These are phyloP conservation scores for Inonotus obliquus DNA, from an alignment of 1,284 basidiomycete genomes.

Conservation along the genomic window DNA sequence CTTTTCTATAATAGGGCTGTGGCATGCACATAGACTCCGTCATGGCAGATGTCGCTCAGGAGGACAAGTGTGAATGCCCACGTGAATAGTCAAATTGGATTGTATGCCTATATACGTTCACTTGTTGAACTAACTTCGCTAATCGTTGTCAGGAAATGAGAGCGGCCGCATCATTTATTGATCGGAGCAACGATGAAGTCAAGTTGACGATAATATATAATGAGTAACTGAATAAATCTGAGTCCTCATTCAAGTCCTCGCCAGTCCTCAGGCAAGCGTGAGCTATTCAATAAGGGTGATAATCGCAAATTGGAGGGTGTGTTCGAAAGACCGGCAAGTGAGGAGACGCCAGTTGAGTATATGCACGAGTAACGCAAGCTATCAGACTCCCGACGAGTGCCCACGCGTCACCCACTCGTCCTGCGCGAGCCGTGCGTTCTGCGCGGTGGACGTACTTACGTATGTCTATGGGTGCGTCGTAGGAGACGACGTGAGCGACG, in stretches of 20 bases:
- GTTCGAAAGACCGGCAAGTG: no score
- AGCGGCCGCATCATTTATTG: slow-evolving; percentile 6
- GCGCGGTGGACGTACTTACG: slow-evolving; percentile 97
- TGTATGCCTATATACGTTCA: background rate
- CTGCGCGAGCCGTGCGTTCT: slow-evolving; percentile 91
- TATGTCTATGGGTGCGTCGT: slow-evolving; percentile 95
- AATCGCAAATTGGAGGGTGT: no score
- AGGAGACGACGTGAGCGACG: slow-evolving; percentile 89
- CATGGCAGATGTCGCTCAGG: slow-evolving; percentile 62
- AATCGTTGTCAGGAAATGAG: background rate
- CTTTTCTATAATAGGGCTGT: slow-evolving; percentile 14
- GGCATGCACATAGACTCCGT: slow-evolving; percentile 38
- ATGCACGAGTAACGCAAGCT: no score
- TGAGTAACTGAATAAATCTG: no score
- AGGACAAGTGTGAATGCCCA: slow-evolving; percentile 61
- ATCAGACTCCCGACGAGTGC: no score
- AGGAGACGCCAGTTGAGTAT: no score
- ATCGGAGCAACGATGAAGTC: background rate
- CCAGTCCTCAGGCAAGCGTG: no score
- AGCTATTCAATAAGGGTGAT: no score
- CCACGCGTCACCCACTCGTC: slow-evolving; percentile 73
- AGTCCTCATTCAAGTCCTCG: no score
- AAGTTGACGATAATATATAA: no score
- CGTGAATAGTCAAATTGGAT: slow-evolving; percentile 23
- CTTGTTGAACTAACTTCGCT: background rate